Evolutionary conservation across 371 early-diverging fungal species (phyloP).

Genomic region (Batkoa obscura): DNA sequence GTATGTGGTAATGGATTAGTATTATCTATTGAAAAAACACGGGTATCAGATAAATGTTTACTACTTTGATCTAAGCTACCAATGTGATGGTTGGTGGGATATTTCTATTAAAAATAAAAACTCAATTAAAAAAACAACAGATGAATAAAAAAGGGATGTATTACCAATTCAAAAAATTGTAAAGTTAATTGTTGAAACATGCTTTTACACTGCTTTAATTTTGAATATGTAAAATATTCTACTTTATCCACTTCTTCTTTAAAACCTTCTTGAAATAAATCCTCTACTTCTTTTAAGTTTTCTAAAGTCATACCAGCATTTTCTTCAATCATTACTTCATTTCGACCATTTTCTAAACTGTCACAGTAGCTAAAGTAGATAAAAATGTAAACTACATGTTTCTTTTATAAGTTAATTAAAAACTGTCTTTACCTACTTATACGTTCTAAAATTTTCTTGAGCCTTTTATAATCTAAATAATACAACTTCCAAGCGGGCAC

Average conservation of each 20-base stretch:
- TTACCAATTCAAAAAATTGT: constrained; percentile 7
- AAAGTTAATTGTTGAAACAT: not conserved
- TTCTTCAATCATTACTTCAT: not conserved
- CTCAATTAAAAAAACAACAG: not conserved
- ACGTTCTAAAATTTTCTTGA: constrained; percentile 41
- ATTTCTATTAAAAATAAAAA: not conserved
- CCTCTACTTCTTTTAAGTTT: not conserved
- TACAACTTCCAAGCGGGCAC: constrained; percentile 71
- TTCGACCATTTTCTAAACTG: not conserved
- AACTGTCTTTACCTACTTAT: not conserved
- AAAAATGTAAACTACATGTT: not conserved
- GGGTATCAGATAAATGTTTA: too few relatives aligned
- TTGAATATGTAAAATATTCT: not conserved
- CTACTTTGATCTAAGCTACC: too few relatives aligned
- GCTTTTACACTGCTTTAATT: constrained; percentile 4
- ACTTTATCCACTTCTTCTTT: constrained; percentile 5
- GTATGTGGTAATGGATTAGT: not conserved
- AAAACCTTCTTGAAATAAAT: not conserved
- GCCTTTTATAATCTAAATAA: constrained; percentile 35
- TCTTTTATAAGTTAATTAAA: too few relatives aligned
- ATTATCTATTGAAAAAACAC: too few relatives aligned
- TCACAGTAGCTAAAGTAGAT: not conserved
- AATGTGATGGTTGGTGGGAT: not conserved
- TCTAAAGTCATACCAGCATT: not conserved
- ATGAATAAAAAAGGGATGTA: not conserved